Percentiles rank a stretch among this genome's conserved stretches.
phyloP scores from a whole-genome alignment of 2,329 filamentous ascomycete genomes.

The Gaeumannomyces sp. region DNA sequence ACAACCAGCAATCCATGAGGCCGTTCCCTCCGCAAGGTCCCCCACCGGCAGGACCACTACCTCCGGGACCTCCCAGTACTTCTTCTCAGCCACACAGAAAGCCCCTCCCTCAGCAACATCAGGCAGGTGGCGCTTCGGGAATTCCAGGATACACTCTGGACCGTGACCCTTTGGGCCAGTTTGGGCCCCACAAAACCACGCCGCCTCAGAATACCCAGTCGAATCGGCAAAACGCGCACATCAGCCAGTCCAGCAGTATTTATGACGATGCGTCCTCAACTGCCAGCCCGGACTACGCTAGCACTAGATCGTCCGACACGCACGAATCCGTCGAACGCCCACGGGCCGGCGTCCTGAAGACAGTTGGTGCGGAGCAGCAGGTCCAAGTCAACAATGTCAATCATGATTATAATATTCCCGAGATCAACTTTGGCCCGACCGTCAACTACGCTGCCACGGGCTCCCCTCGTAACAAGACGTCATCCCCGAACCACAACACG shows the following conservation, averaged over 20 bases:
- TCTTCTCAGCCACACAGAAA: slow-evolving; percentile 25
- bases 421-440: slow-evolving; percentile 82
- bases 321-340: slow-evolving; percentile 55
- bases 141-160: slow-evolving; percentile 17
- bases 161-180: slow-evolving; percentile 15
- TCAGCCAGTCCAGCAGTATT: slow-evolving; percentile 36
- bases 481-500: slow-evolving; percentile 26
- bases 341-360: slow-evolving; percentile 73
- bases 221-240: slow-evolving; percentile 31
- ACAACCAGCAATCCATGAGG: background rate
- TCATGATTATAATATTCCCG: slow-evolving; percentile 54
- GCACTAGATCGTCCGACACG: slow-evolving; percentile 51
- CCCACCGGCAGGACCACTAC: background rate
- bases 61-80: slow-evolving; percentile 7
- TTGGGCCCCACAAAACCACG: slow-evolving; percentile 11
- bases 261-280: slow-evolving; percentile 61
- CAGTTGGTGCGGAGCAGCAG: slow-evolving; percentile 53
- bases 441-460: slow-evolving; percentile 51
- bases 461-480: slow-evolving; percentile 26
- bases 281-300: slow-evolving; percentile 71
- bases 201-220: slow-evolving; percentile 12
- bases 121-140: background rate
- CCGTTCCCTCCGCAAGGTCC: background rate
- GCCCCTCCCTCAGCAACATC: slow-evolving; percentile 21
- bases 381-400: slow-evolving; percentile 17